Base-by-base conservation (phyloP, 805 yeast genomes). In the Kregervanrija pseudodelftensis region DNA sequence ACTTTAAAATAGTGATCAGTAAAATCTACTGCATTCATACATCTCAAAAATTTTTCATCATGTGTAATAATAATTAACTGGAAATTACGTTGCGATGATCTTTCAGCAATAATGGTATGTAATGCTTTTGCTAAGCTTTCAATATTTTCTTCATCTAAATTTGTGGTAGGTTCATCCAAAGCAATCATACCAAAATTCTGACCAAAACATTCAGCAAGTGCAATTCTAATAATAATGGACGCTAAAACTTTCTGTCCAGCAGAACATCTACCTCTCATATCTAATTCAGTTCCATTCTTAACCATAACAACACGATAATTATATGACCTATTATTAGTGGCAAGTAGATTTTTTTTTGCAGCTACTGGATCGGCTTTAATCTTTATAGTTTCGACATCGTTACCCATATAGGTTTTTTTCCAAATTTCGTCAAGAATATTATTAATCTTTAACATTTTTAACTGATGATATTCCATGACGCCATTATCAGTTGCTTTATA, bases 241-340 rank as follows among this genome's bases (percentile, higher is more conserved):
- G 98, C 96, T 39, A 93, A 65, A 4, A 93, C 97, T 57, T 89
- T 87, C 63, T 93, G 99, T 0, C 99, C 99, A 0, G 99, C 98
- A 1, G 96, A 87, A 61, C 99, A 93, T 46, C 99, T 69, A 0
- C 99, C 99, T 49, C 99, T 76, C 99, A 93, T 93, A 59, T 93
- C 99, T 40, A 93, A 68, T 61, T 93, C 98, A 1, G 82, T 85
- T 47, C 85, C 91, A 56, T 85, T 87, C 60, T 93, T 93, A 47
- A 81, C 80, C 99, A 93, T 93, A 16, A 90, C 95, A 14, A 93
- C 97, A 34, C 97, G 71, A 58, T 91, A 91, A 59, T 91, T 90
- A 61, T 90, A 91, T 1, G 93, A 77, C 46, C 95, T 77, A 76
- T 17, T 73, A 61, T 38, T 46, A 11, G 48, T 43, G 2, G 59